phyloP scores from a whole-genome alignment of 2,329 filamentous ascomycete species.

The Pestalotiopsis sp. region DNA sequence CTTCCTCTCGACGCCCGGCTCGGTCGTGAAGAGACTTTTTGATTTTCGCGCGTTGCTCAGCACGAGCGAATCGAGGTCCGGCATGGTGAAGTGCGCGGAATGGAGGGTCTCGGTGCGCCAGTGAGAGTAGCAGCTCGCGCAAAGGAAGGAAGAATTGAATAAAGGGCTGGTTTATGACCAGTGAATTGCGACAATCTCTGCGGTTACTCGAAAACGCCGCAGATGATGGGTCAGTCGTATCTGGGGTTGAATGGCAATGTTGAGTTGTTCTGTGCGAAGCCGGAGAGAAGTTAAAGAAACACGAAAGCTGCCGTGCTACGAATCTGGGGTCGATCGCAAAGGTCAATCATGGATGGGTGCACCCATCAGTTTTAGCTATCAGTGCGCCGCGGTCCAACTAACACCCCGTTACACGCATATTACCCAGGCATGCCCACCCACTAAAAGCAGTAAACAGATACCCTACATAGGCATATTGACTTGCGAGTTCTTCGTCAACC shows the following conservation, averaged over 20 bases:
- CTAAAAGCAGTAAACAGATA: not conserved
- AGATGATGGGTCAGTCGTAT: too few species aligned
- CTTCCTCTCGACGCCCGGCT: constrained; percentile 26
- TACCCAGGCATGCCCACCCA: not conserved
- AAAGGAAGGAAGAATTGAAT: not conserved
- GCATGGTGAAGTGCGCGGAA: constrained; percentile 11
- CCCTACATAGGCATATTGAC: too few species aligned
- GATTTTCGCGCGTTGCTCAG: constrained; percentile 29
- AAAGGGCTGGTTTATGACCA: not conserved
- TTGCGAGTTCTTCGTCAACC: too few species aligned
- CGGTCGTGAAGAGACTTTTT: constrained; percentile 23
- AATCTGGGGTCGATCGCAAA: not conserved
- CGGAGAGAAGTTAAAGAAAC: not conserved
- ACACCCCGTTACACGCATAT: not conserved
- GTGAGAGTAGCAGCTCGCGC: not conserved
- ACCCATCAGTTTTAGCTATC: not conserved
- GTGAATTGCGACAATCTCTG: too few species aligned
- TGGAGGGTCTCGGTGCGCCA: not conserved
- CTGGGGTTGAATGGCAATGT: not conserved
- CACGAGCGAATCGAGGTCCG: constrained; percentile 28
- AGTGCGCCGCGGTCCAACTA: not conserved
- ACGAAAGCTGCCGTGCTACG: not conserved
- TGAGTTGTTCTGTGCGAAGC: not conserved
- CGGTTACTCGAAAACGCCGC: too few species aligned
- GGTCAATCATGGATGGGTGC: not conserved